A percentile compares a stretch with the other conserved stretches of the same genome.
These are phyloP conservation scores for Coffea humblotiana DNA, from an alignment of 305 asterid genomes.

Conservation along the genomic window DNA sequence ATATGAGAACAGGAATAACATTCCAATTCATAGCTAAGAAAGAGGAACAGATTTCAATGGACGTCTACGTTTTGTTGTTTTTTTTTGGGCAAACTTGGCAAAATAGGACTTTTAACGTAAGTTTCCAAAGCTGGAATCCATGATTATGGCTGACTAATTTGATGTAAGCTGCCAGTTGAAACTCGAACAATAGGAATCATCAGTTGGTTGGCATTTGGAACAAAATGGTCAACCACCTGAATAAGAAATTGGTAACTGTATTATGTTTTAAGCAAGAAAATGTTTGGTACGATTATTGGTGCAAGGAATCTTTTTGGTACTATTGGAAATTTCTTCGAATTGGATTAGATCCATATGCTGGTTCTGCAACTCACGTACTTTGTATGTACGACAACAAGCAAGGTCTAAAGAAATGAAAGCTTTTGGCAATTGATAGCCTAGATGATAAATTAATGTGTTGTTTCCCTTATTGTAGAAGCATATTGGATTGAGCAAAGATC, in stretches of 20 bases:
- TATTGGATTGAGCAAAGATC: background rate
- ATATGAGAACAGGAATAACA: background rate
- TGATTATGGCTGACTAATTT: background rate
- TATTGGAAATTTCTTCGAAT: background rate
- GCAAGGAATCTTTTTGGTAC: background rate
- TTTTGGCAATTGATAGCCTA: background rate
- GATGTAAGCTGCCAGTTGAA: background rate
- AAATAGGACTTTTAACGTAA: background rate
- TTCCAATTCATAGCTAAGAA: background rate
- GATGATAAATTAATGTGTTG: background rate
- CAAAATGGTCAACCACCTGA: conserved; percentile 7
- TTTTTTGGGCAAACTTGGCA: background rate
- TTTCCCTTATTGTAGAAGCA: background rate
- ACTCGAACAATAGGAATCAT: background rate
- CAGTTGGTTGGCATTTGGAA: background rate
- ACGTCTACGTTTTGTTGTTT: background rate
- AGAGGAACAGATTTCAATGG: too few species aligned
- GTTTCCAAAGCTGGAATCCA: background rate
- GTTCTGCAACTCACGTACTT: background rate
- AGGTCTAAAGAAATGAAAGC: background rate
- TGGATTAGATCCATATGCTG: background rate
- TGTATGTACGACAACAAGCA: background rate
- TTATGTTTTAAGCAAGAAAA: background rate
- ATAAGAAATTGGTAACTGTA: background rate
- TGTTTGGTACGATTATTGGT: background rate